Base-by-base conservation (phyloP, 202 grass and related monocot genomes). In the Panicum hallii region DNA sequence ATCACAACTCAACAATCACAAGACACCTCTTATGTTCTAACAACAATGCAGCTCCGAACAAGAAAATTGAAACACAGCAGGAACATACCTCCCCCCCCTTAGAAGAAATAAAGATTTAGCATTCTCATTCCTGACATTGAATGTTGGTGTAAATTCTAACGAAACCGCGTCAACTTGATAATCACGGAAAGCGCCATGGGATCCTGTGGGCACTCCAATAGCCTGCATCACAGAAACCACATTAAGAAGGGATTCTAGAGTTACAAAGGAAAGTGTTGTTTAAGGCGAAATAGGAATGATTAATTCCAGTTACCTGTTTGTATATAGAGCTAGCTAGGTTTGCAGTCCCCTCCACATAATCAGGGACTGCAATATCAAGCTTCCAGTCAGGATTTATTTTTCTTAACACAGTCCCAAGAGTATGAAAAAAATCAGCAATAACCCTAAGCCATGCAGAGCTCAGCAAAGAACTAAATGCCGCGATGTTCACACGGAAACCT, bases 161-260 rank as follows among this genome's bases (percentile, higher is more conserved):
- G 93, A 95, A 83, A 99, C 86, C 17, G 96, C 93, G 78, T 99
- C 96, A 55, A 99, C 84, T 94, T 99, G 93, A 71, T 99, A 99
- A 85, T 99, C 93, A 85, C 93, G 89, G 45, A 99, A 99, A 49
- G 96, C 89, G 14, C 96, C 96, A 91, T 99, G 96, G 36, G 96
- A 88, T 13, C 96, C 96, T 26, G 96, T 99, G 62, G 93, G 93
- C 19, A 99, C 90, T 84, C 96, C 96, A 88, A 99, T 84, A 57
- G 96, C 96, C 96, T 99, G 70, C 22, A 89, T 83, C 66, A 75
- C 12, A 50, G 44, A 88, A 88, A 82, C 17, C 48, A 28, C 63
- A 73, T 58, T 74, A 87, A 53, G 3, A 87, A 79, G 52, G 61
- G 34, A 62, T 75, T 63, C 41, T n/a, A 36, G 26, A 87, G 15